Conservation (phyloP, 192 early-diverging fungal genomes). For the Entrophospora sp. region DNA sequence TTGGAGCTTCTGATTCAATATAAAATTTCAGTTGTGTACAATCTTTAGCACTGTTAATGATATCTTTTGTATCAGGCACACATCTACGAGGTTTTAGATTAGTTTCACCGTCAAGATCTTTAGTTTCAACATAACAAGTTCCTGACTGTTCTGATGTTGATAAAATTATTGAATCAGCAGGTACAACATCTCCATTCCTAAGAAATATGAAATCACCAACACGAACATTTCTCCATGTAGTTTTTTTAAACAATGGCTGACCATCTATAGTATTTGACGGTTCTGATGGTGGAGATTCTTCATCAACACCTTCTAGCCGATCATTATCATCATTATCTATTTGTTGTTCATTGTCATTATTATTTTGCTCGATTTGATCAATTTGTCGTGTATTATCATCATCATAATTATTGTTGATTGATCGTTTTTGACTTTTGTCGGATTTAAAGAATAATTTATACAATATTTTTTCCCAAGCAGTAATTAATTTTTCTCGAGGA, state of each 20-base stretch:
- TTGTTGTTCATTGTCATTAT: not conserved
- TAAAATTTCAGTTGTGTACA: constrained; percentile 55
- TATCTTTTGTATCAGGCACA: constrained; percentile 52
- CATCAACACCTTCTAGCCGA: not conserved
- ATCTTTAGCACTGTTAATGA: constrained; percentile 65
- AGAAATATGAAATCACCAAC: constrained; percentile 85
- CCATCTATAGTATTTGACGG: not conserved
- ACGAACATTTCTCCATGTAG: constrained; percentile 57
- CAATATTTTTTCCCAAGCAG: constrained; percentile 10
- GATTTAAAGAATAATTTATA: too few species aligned
- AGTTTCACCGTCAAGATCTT: constrained; percentile 95
- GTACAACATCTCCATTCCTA: constrained; percentile 69
- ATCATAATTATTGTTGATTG: not conserved
- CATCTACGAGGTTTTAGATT: constrained; percentile 82
- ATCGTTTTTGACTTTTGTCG: too few species aligned
- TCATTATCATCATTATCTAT: not conserved
- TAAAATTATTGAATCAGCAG: constrained; percentile 75
- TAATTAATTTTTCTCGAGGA: not conserved
- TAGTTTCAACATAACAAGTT: constrained; percentile 83
- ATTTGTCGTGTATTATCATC: too few species aligned
- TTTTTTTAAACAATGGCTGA: constrained; percentile 38
- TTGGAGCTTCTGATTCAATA: constrained; percentile 68
- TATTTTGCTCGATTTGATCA: not conserved
- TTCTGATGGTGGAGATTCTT: not conserved
- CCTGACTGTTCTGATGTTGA: constrained; percentile 68